phyloP scores from a whole-genome alignment of 1,284 basidiomycete species.

The Leccinum angustisporum region DNA sequence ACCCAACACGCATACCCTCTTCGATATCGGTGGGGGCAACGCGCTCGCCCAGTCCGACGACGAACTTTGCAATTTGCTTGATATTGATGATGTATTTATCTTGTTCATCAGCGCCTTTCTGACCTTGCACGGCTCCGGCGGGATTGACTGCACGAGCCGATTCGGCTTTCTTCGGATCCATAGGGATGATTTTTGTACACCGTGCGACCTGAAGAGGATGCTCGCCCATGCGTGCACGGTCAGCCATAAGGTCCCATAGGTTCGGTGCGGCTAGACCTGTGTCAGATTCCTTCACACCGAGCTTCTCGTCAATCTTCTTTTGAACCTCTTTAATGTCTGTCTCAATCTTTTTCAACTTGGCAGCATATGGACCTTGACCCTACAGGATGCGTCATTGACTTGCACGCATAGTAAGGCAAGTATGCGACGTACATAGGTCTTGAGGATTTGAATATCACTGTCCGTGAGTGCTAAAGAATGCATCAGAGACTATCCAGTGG shows the following conservation, averaged over 20 bases:
- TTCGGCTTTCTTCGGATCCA: slow-evolving; percentile 71
- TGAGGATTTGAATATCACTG: slow-evolving; percentile 98
- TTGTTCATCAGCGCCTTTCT: slow-evolving; percentile 92
- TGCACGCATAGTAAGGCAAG: background rate
- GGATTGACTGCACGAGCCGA: slow-evolving; percentile 73
- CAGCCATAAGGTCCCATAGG: slow-evolving; percentile 91
- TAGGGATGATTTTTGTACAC: slow-evolving; percentile 97
- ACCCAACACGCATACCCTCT: slow-evolving; percentile 99
- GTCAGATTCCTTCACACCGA: slow-evolving; percentile 97
- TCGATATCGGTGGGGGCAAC: slow-evolving; percentile 98
- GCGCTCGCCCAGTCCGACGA: slow-evolving; percentile 94
- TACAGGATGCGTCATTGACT: slow-evolving; percentile 33
- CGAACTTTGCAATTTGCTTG: slow-evolving; percentile 99
- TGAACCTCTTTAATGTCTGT: slow-evolving; percentile 95
- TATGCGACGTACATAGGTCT: slow-evolving; percentile 78
- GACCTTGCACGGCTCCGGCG: slow-evolving; percentile 73
- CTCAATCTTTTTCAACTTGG: slow-evolving; percentile 87
- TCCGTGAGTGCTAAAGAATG: slow-evolving; percentile 81
- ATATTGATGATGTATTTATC: slow-evolving; percentile 99
- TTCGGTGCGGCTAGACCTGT: slow-evolving; percentile 97
- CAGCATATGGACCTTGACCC: slow-evolving; percentile 98
- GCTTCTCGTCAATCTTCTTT: slow-evolving; percentile 96
- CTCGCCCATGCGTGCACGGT: slow-evolving; percentile 88
- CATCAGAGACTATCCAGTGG: slow-evolving; percentile 6
- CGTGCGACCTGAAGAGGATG: slow-evolving; percentile 96